Conservation (phyloP, 2,329 filamentous ascomycete species). For the Alternaria sp. region DNA sequence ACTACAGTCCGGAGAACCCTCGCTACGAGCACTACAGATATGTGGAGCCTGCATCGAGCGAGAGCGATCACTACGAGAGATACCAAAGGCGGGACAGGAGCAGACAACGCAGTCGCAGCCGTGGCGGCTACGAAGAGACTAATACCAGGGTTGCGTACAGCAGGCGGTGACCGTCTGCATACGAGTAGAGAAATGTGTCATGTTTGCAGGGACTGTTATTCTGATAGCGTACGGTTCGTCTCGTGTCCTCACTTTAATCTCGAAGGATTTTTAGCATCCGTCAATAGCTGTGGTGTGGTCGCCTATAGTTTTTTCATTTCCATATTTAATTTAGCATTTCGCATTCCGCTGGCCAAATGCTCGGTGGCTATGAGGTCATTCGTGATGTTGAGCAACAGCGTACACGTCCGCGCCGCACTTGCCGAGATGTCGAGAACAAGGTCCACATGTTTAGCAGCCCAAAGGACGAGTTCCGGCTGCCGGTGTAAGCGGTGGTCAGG, state of each 20-base stretch:
- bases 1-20: conserved; percentile 46
- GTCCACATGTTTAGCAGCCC: conserved; percentile 14
- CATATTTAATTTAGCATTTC: neutral
- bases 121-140: conserved; percentile 45
- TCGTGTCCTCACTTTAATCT: neutral
- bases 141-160: conserved; percentile 45
- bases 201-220: neutral
- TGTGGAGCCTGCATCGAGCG: conserved; percentile 52
- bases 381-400: conserved; percentile 6
- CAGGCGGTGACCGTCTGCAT: conserved; percentile 21
- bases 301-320: neutral
- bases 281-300: neutral
- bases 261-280: neutral
- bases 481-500: conserved; percentile 23
- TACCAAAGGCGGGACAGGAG: conserved; percentile 36
- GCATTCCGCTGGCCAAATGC: neutral
- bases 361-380: conserved; percentile 14
- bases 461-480: conserved; percentile 14
- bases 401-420: conserved; percentile 8
- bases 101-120: conserved; percentile 41
- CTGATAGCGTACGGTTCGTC: neutral
- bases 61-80: conserved; percentile 40
- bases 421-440: conserved; percentile 4
- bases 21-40: conserved; percentile 59
- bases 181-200: neutral